Base-by-base conservation (phyloP, 768 basidiomycete species). In the Collybia sordida region DNA sequence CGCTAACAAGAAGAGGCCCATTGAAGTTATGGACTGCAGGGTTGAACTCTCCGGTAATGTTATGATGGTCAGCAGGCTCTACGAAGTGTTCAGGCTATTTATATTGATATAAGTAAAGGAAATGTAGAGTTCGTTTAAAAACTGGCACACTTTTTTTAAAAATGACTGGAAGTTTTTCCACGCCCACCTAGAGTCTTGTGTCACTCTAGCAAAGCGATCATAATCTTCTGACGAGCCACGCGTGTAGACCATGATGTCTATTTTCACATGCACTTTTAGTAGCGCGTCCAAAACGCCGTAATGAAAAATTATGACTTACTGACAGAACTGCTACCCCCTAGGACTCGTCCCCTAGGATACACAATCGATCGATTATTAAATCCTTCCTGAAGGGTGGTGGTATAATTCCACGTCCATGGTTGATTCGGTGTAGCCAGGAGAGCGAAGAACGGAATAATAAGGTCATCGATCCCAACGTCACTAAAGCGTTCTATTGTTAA, bases 201-300 rank as follows among this genome's bases (percentile, higher is more conserved):
- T 62, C 8, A 62, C 47, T 2, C 36, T 53, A 6, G 68, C 67
- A 22, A 54, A 65, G 5, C 57, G 55, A 50, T 70, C 59, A 21
- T 56, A 70, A 40, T 70, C 68, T n/a, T 66, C 64, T 14, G 49
- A 49, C 3, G 64, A 57, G 14, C 67, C 66, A 43, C 66, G 59
- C 11, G 58, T 63, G 44, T 63, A 68, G 9, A 52, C 51, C 8
- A 56, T 44, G 42, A 47, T 50, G n/a, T 56, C 51, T 56, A 6
- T 11, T 31, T 31, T 31, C 14, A 31, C 4, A 31, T 12, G 11
- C 9, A 14, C 11, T 31, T 14, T 31, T 31, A 31, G 14, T 31
- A 12, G 14, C 9, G 14, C 14, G 31, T 31, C 31, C 11, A 14
- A 7, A 31, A 31, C 14, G 9, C 14, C 9, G 31, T 3, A 31